Evolutionary conservation across 805 yeast species (phyloP).

Genomic region (Ogataea saltuana): DNA sequence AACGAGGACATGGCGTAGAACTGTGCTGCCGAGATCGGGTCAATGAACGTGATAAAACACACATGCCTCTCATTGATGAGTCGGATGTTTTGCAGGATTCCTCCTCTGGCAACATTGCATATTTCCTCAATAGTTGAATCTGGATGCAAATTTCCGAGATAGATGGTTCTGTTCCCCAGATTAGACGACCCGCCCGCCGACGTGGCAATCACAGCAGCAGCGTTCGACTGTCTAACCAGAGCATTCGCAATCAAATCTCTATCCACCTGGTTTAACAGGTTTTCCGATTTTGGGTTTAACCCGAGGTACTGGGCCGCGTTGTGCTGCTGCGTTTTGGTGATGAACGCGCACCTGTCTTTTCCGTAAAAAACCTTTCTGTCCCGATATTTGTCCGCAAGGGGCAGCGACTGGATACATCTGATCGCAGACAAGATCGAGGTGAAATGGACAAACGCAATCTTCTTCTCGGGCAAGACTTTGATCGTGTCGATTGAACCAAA

Average conservation of each 20-base stretch:
- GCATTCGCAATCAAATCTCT: slow-evolving; percentile 67
- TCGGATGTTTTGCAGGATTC: slow-evolving; percentile 81
- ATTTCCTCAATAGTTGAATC: slow-evolving; percentile 89
- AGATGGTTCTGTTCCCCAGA: slow-evolving; percentile 90
- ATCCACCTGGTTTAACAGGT: slow-evolving; percentile 59
- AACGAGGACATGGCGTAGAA: slow-evolving; percentile 92
- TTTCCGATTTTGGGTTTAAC: slow-evolving; percentile 85
- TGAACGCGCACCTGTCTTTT: slow-evolving; percentile 92
- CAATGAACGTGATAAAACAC: slow-evolving; percentile 92
- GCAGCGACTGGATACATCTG: slow-evolving; percentile 75
- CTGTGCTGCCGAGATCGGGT: slow-evolving; percentile 97
- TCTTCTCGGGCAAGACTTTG: slow-evolving; percentile 75
- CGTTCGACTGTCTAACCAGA: slow-evolving; percentile 89
- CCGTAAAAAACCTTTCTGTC: slow-evolving; percentile 86
- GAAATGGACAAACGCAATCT: slow-evolving; percentile 89
- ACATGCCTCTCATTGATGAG: slow-evolving; percentile 83
- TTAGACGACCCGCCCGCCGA: slow-evolving; percentile 92
- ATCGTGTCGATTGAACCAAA: slow-evolving; percentile 87
- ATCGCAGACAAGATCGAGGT: slow-evolving; percentile 85
- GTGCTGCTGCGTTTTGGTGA: slow-evolving; percentile 93
- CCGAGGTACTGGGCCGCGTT: slow-evolving; percentile 96
- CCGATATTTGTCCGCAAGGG: slow-evolving; percentile 65
- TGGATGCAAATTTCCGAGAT: slow-evolving; percentile 85
- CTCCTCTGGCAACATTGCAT: slow-evolving; percentile 95
- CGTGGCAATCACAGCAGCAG: slow-evolving; percentile 96